Conservation (phyloP, 1,284 basidiomycete genomes). For the Amylostereum areolatum region DNA sequence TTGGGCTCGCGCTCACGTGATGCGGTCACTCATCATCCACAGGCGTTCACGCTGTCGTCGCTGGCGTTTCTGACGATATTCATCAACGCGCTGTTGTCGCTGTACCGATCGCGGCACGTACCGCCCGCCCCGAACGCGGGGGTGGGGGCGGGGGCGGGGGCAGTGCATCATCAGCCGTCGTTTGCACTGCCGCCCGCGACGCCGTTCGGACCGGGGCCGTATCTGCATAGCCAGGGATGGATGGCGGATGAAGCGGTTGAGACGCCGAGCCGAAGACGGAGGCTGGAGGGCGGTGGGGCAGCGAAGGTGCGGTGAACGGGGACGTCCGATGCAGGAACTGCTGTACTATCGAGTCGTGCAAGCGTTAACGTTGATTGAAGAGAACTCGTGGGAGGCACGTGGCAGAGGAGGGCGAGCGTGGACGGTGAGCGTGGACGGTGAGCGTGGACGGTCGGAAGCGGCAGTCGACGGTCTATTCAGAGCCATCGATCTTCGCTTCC, state of each 20-base stretch:
- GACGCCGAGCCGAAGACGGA: slow-evolving; percentile 51
- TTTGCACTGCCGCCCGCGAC: slow-evolving; percentile 38
- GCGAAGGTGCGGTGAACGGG: slow-evolving; percentile 55
- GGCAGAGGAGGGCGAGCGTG: too few relatives aligned
- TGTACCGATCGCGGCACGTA: slow-evolving; percentile 59
- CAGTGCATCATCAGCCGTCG: slow-evolving; percentile 21
- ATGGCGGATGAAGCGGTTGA: slow-evolving; percentile 16
- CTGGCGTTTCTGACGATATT: slow-evolving; percentile 77
- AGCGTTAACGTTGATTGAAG: too few relatives aligned
- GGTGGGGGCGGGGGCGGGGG: slow-evolving; percentile 10
- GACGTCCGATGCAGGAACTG: too few relatives aligned
- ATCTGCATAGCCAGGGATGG: slow-evolving; percentile 17
- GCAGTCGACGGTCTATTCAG: too few relatives aligned
- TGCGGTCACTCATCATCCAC: background rate
- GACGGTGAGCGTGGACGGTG: too few relatives aligned
- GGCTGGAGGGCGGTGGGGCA: slow-evolving; percentile 54
- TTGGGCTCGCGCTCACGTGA: background rate
- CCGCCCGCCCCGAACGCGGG: slow-evolving; percentile 8
- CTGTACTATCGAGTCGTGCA: too few relatives aligned
- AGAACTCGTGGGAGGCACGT: too few relatives aligned
- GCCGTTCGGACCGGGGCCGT: slow-evolving; percentile 34
- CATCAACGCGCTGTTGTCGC: slow-evolving; percentile 75
- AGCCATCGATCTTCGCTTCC: background rate
- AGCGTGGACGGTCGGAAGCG: too few relatives aligned
- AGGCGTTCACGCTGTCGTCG: slow-evolving; percentile 78